Evolutionary conservation across 78 protist genomes (phyloP).

Genomic region (Monocercomonoides exilis): DNA sequence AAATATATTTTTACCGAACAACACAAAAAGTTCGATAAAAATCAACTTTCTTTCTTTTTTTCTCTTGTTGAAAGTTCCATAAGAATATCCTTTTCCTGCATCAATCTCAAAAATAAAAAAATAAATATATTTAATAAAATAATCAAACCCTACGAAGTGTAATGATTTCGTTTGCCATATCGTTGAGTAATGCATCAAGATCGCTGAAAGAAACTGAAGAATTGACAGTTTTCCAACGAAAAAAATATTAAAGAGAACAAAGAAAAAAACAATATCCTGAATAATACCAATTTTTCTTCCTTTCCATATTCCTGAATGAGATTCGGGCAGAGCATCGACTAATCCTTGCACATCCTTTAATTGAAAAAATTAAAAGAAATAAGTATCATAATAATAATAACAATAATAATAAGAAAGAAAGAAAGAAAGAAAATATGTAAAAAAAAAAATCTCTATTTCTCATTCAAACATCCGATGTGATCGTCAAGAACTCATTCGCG

Average conservation of each 20-base stretch:
- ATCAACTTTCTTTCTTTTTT: no score
- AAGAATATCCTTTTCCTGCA: no score
- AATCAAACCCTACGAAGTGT: neutral
- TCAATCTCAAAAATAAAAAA: no score
- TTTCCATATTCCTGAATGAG: neutral
- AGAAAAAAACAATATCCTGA: no score
- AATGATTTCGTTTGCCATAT: neutral
- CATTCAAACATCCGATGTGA: neutral
- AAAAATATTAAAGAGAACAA: no score
- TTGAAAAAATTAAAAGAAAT: neutral
- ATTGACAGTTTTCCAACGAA: no score
- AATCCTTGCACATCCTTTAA: neutral
- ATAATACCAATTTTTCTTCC: neutral
- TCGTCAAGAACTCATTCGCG: neutral
- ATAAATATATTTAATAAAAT: no score
- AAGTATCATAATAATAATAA: no score
- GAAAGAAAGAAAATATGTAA: neutral
- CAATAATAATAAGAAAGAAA: no score
- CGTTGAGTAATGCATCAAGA: neutral
- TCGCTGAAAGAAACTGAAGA: neutral
- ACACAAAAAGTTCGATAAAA: no score
- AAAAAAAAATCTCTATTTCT: neutral
- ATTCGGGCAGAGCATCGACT: neutral
- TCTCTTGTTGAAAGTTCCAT: no score
- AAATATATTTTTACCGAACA: no score